Evolutionary conservation across 345 rosid genomes (phyloP), one percentile per base, ranked within the genome.

Genomic region (Linum lewisii): DNA sequence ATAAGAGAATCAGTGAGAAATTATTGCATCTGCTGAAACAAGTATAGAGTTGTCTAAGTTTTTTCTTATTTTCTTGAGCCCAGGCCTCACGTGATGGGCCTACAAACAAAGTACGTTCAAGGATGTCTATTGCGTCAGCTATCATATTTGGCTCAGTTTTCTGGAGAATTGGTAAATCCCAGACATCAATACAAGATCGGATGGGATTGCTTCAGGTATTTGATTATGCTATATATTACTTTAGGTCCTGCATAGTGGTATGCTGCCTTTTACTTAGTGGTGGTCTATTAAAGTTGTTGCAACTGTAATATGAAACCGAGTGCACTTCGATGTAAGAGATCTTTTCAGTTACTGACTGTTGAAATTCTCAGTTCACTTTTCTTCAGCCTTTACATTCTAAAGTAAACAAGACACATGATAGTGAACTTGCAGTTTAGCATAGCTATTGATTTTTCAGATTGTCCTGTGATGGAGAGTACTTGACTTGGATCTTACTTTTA

Each of bases 51-150:
- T 61, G 47, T 66, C 63, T 72, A 1, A 66, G 63, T 73, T 26
- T 66, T 24, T 44, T 56, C 23, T 64, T 63, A 49, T 24, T 20
- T 18, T 76, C 66, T 63, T 44, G 68, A 23, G 47, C 58, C 58
- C 63, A 93, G 97, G 99, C 99, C 70, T 86, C 87, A 72, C 88
- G 94, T 62, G 95, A 93, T 83, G 97, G 94, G 44, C 95, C 99
- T 38, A 93, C 99, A 57, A 93, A 88, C 74, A 86, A 93, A 75
- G 99, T 93, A 63, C 87, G 95, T 54, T 83, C 95, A 68, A 85
- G 85, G 75, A 93, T 93, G 99, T 93, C 99, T 44, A 69, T 88
- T 70, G 99, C 97, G 60, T 88, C 97, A 63, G 97, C 99, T 69
- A 67, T 89, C 75, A 93, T 93, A 70, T 93, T 93, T 83, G 99